phyloP scores from a whole-genome alignment of 2,329 filamentous ascomycete genomes.

The Boeremia exigua region DNA sequence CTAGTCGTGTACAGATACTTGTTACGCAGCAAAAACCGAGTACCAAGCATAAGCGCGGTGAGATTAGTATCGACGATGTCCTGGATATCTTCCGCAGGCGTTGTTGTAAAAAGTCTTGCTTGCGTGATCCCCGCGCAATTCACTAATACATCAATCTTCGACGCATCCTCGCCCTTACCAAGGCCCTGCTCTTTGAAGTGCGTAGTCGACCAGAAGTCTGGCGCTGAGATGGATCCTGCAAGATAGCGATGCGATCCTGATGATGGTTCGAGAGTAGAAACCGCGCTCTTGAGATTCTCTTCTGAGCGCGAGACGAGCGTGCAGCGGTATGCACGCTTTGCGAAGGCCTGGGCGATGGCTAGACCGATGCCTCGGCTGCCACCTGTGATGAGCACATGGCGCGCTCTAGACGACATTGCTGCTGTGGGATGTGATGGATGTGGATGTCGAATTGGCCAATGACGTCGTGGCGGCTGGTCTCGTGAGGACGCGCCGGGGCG shows the following conservation, averaged over 20 bases:
- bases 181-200: constrained; percentile 9
- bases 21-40: constrained; percentile 57
- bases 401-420: constrained; percentile 13
- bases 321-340: constrained; percentile 35
- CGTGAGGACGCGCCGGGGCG: constrained; percentile 34
- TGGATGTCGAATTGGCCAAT: constrained; percentile 28
- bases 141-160: constrained; percentile 63
- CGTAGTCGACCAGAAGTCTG: constrained; percentile 33
- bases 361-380: constrained; percentile 49
- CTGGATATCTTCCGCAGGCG: constrained; percentile 58
- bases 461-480: constrained; percentile 27
- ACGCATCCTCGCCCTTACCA: constrained; percentile 2
- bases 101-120: constrained; percentile 66
- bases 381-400: constrained; percentile 47
- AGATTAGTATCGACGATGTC: constrained; percentile 74
- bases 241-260: constrained; percentile 33
- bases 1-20: constrained; percentile 11
- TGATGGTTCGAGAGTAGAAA: constrained; percentile 27
- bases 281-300: constrained; percentile 27
- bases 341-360: constrained; percentile 44
- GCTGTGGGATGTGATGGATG: not conserved
- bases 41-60: constrained; percentile 67
- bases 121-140: constrained; percentile 81
- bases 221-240: constrained; percentile 31
- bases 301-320: constrained; percentile 43